phyloP scores from a whole-genome alignment of 2,329 filamentous ascomycete species.

The Neobulgaria alba region DNA sequence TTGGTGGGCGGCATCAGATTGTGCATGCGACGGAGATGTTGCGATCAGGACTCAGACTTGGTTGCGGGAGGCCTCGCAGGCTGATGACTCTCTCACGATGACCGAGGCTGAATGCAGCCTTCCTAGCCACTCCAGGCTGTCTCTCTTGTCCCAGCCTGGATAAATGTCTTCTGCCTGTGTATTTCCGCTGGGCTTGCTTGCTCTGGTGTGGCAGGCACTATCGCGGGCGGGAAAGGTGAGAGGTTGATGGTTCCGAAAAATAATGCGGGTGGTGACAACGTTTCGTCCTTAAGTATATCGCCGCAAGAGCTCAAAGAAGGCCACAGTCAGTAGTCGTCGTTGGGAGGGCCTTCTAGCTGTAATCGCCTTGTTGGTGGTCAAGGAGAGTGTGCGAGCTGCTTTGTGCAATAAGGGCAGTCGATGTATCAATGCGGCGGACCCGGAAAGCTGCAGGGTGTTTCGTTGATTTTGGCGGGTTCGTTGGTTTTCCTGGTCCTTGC shows the following conservation, averaged over 20 bases:
- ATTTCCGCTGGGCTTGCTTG: constrained; percentile 6
- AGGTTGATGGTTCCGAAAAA: constrained; percentile 10
- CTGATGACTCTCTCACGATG: constrained; percentile 3
- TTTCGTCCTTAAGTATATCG: constrained; percentile 15
- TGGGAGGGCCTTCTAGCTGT: constrained; percentile 18
- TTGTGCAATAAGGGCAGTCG: constrained; percentile 17
- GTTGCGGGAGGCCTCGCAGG: constrained; percentile 3
- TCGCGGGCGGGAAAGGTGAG: constrained; percentile 14
- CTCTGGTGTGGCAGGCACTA: constrained; percentile 14
- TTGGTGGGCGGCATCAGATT: constrained; percentile 35
- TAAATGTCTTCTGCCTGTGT: constrained; percentile 5
- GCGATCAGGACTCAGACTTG: constrained; percentile 5
- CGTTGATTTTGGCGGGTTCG: constrained; percentile 17
- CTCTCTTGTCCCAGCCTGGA: constrained; percentile 11
- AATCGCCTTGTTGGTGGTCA: constrained; percentile 19
- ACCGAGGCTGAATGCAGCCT: constrained; percentile 28
- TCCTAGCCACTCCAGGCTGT: constrained; percentile 18
- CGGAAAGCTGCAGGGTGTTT: constrained; percentile 24
- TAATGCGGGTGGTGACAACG: constrained; percentile 5
- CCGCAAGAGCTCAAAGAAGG: constrained; percentile 13
- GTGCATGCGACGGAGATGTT: constrained; percentile 13
- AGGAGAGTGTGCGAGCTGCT: constrained; percentile 21
- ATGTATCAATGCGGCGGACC: constrained; percentile 22
- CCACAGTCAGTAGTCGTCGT: constrained; percentile 13
- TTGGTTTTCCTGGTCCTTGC: constrained; percentile 6